A percentile compares a stretch with the other conserved stretches of the same genome.
Evolutionary conservation across 345 rosid genomes (phyloP).

Genomic region (Hypericum androsaemum): DNA sequence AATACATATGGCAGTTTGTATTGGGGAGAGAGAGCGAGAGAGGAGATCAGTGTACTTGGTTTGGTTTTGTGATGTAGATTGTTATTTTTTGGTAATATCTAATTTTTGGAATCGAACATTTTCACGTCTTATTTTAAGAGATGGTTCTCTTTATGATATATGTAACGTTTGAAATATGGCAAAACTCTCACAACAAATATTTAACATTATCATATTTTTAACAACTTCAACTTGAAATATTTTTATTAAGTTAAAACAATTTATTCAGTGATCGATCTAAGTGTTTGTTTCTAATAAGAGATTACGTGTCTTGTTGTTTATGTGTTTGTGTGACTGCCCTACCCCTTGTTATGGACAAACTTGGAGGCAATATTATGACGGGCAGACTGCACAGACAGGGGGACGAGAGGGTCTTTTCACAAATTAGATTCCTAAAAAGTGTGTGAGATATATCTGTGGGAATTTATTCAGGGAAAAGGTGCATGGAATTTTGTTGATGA

Average conservation of each 20-base stretch:
- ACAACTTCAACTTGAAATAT: too few species aligned
- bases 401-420: constrained; percentile 8
- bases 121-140: too few species aligned
- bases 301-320: constrained; percentile 22
- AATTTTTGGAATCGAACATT: too few species aligned
- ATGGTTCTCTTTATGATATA: too few species aligned
- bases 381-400: neutral
- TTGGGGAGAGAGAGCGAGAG: constrained; percentile 3
- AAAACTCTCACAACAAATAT: too few species aligned
- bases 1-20: constrained; percentile 40
- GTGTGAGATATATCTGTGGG: constrained; percentile 3
- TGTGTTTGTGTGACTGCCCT: constrained; percentile 25
- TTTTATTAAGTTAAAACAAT: too few species aligned
- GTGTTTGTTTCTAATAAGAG: too few species aligned
- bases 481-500: constrained; percentile 25
- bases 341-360: constrained; percentile 27
- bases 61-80: constrained; percentile 23
- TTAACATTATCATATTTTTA: too few species aligned
- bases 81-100: too few species aligned
- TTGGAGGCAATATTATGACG: constrained; percentile 23
- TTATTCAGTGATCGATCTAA: too few species aligned
- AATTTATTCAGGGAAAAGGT: constrained; percentile 2
- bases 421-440: too few species aligned
- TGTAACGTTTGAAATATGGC: too few species aligned
- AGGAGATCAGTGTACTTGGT: neutral